Evolutionary conservation across 2,329 filamentous ascomycete genomes (phyloP), one percentile per base, ranked within the genome.

Genomic region (Bipolaris cookei): DNA sequence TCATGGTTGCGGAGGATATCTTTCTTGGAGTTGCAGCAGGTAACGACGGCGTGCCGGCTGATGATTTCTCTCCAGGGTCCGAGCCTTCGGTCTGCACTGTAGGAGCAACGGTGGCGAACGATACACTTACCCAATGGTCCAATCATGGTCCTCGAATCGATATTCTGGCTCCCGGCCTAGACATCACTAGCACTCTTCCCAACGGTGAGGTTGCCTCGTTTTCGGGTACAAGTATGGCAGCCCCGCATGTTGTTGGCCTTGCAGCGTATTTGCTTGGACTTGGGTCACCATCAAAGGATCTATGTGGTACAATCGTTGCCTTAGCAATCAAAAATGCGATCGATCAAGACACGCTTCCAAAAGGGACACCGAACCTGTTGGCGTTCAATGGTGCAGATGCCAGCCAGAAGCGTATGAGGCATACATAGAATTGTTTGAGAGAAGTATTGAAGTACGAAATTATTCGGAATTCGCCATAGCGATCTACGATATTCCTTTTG

Each of bases 161-260:
- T 35, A 59, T 78, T 14, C 72, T 74, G 38, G 77, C 71, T 1
- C 77, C 77, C 2, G 77, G 77, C 11, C 70, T 78, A 25, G 51
- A 64, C 0, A 63, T 79, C 18, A 76, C 79, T 1, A 83, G 79
- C 66, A 79, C 84, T 28, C 86, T 61, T 62, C 67, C 64, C 35
- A 56, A 79, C 34, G 73, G 75, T 41, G 79, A 32, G 73, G 75
- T 41, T 72, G 70, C 3, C 71, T 64, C 72, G 77, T 81, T 86
- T 63, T 82, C 80, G 11, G 87, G 86, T 14, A 89, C 87, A 6
- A 85, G 81, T 35, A 88, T 88, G 86, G 87, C 88, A 32, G 83
- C 83, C n/a, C 89, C 88, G 4, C 88, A 90, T 71, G 80, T 91
- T 51, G 83, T 85, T 34, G 89, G 89, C 50, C 80, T 91, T 10